Evolutionary conservation across 345 rosid genomes (phyloP).

Genomic region (Rubroshorea leprosula): DNA sequence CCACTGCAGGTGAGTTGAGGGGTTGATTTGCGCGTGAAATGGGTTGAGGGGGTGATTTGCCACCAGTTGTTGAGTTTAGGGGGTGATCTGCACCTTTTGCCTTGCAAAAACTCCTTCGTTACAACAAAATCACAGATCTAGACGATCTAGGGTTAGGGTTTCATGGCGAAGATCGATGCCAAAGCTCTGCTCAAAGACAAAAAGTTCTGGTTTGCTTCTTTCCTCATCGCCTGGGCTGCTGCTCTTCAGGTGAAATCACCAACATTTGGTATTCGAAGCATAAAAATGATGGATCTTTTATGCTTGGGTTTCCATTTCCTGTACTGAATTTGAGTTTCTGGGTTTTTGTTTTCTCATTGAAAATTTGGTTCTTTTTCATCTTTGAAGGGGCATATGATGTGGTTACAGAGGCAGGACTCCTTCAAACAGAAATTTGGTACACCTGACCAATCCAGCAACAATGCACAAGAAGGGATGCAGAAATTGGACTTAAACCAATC

Average conservation of each 20-base stretch:
- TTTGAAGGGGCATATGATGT: constrained; percentile 81
- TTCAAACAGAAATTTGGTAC: constrained; percentile 67
- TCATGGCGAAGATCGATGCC: constrained; percentile 46
- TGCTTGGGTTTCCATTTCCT: not conserved
- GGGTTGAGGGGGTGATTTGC: too few relatives aligned
- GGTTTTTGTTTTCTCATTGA: not conserved
- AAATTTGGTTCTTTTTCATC: not conserved
- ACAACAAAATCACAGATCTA: not conserved
- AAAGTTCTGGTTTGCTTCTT: constrained; percentile 81
- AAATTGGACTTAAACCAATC: not conserved
- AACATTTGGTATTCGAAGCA: not conserved
- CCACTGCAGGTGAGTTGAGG: too few relatives aligned
- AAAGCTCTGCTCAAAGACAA: constrained; percentile 65
- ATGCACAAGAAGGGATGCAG: constrained; percentile 14
- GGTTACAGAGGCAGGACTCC: constrained; percentile 83
- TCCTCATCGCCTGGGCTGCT: constrained; percentile 82
- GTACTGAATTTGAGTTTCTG: not conserved
- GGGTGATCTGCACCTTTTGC: too few relatives aligned
- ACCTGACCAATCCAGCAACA: constrained; percentile 15
- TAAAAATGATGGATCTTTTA: not conserved
- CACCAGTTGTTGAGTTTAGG: too few relatives aligned
- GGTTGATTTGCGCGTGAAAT: too few relatives aligned
- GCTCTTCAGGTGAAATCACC: constrained; percentile 61
- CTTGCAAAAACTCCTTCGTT: too few relatives aligned
- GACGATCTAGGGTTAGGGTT: constrained; percentile 22